Evolutionary conservation across 2,329 filamentous ascomycete species (phyloP).

Genomic region (Fonsecaea multimorphosa): DNA sequence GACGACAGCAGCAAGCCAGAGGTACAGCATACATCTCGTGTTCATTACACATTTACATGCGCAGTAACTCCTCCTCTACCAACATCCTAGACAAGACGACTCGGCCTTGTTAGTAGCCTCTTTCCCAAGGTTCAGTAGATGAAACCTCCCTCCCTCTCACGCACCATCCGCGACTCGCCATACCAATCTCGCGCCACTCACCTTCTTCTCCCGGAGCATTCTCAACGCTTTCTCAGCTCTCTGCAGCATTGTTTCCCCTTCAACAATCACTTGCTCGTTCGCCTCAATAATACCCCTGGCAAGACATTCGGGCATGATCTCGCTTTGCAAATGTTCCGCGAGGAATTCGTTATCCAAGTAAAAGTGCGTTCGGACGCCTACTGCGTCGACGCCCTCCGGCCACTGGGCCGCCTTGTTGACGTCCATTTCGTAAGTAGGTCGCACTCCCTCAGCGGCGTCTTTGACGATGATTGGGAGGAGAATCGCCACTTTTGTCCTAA

Average conservation of each 20-base stretch:
- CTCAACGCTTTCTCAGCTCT: constrained; percentile 53
- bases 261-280: constrained; percentile 50
- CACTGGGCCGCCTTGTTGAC: constrained; percentile 54
- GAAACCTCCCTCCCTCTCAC: not conserved
- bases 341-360: constrained; percentile 62
- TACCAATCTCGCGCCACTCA: constrained; percentile 47
- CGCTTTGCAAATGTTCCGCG: constrained; percentile 60
- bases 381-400: constrained; percentile 59
- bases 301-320: constrained; percentile 60
- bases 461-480: constrained; percentile 66
- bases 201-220: constrained; percentile 51
- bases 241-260: constrained; percentile 51
- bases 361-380: constrained; percentile 63
- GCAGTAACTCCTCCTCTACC: not conserved
- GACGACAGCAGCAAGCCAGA: not conserved
- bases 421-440: constrained; percentile 63
- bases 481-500: constrained; percentile 61
- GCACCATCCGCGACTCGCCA: constrained; percentile 32
- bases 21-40: not conserved
- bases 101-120: not conserved
- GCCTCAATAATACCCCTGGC: constrained; percentile 49
- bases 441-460: constrained; percentile 55
- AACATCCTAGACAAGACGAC: not conserved
- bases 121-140: not conserved
- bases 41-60: not conserved